Percentiles rank a stretch among this genome's conserved stretches.
Evolutionary conservation across 1,139 yeast species (phyloP).

Genomic region (Candida pseudocylindracea): DNA sequence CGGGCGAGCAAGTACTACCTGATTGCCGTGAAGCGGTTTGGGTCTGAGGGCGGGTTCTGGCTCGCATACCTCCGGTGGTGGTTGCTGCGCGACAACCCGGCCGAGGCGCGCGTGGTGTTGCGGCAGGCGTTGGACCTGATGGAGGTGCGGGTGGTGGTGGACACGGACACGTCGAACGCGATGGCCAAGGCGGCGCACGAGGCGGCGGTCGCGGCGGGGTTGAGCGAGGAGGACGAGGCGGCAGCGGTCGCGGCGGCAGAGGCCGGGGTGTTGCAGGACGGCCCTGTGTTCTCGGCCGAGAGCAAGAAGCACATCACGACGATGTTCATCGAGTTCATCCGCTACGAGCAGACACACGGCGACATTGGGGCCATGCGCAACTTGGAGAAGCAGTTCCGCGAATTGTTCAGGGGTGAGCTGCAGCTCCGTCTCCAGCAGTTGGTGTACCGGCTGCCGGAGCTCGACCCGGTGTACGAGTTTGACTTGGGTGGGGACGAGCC

Average conservation of each 20-base stretch:
- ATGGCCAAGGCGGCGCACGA: no score
- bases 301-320: no score
- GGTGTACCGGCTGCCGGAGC: conserved; percentile 5
- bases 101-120: no score
- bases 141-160: no score
- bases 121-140: no score
- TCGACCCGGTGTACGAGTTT: conserved; percentile 17
- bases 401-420: conserved; percentile 4
- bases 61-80: conserved; percentile 39
- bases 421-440: conserved; percentile 4
- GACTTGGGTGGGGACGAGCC: conserved; percentile 9
- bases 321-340: no score
- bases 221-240: no score
- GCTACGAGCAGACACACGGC: conserved; percentile 1
- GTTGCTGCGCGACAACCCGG: no score
- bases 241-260: conserved; percentile 3
- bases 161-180: no score
- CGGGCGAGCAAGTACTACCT: conserved; percentile 66
- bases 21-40: conserved; percentile 46
- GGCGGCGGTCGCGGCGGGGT: no score
- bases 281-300: conserved; percentile 1
- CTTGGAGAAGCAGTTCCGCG: conserved; percentile 2
- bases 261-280: conserved; percentile 1
- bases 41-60: conserved; percentile 36
- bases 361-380: conserved; percentile 3